These are phyloP conservation scores for Cryptosporidium felis DNA, from an alignment of 169 alveolate species.

Conservation along the genomic window DNA sequence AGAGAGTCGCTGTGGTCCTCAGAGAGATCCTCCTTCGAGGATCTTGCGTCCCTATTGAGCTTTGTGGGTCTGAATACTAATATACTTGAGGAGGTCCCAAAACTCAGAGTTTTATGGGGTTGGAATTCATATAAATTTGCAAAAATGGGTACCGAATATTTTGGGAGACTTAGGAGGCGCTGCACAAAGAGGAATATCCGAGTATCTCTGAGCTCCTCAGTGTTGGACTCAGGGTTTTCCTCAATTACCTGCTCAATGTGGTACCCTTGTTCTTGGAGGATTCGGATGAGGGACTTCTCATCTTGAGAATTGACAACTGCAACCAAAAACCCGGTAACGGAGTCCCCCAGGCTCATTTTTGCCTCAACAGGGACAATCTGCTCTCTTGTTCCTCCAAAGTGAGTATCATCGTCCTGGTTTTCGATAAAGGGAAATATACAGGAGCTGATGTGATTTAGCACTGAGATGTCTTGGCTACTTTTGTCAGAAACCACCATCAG, in stretches of 20 bases:
- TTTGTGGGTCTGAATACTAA: slow-evolving; percentile 8
- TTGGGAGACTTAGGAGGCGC: background rate
- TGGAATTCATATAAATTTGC: background rate
- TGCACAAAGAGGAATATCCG: slow-evolving; percentile 30
- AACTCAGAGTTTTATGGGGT: background rate
- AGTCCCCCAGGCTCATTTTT: background rate
- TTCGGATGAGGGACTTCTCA: background rate
- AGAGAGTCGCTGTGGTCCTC: background rate
- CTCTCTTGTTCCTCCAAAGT: background rate
- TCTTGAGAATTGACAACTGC: slow-evolving; percentile 14
- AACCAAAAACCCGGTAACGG: slow-evolving; percentile 41
- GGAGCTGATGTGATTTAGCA: background rate
- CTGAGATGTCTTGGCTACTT: background rate
- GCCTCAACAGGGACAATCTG: background rate
- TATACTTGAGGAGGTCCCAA: background rate
- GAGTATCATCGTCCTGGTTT: background rate
- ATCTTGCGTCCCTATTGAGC: no score
- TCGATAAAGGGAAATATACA: slow-evolving; percentile 20
- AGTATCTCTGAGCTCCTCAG: background rate
- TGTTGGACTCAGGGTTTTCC: background rate
- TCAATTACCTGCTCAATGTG: slow-evolving; percentile 20
- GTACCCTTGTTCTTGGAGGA: slow-evolving; percentile 3
- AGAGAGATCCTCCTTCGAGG: no score
- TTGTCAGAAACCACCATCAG: background rate
- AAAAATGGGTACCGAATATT: slow-evolving; percentile 9